Base-by-base conservation (phyloP, 2,329 filamentous ascomycete species). In the Phoma sp. region DNA sequence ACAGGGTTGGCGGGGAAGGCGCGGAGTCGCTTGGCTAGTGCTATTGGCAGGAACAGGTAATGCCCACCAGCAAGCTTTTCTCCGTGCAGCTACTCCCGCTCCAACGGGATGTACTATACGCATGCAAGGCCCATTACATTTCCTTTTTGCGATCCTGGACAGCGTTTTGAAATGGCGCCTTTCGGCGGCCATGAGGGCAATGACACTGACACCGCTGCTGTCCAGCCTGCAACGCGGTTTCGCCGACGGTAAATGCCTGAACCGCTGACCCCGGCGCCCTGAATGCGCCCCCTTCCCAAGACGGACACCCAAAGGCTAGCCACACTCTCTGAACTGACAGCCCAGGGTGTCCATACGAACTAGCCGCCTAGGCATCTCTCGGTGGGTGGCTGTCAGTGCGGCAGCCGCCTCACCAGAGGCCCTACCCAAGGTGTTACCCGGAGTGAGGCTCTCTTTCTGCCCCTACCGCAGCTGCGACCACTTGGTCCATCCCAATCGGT, bases 271-370 rank as follows among this genome's bases (percentile, higher is more conserved):
- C 53, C 43, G 48, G 53, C 47, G 43, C 42, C 7, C 38, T 41
- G 36, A 52, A 46, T 47, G 49, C 42, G 36, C 41, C 42, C 47
- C 48, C 52, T 25, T 47, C 42, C 40, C 36, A 47, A 33, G 38
- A 23, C 33, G 51, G 25, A 52, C 32, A 40, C 42, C 24, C 36
- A 51, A 53, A 36, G 43, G 18, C 49, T 47, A 33, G 49, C 39
- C 41, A 43, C 48, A 30, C 43, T 44, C 43, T 52, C 53, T 45
- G 37, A 40, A 44, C 42, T 67, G 65, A 67, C 64, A 63, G 29
- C 33, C 62, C 50, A 52, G 64, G 62, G 38, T 37, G 41, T 41
- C 62, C 61, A 61, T 61, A 65, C 58, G 49, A 56, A 41, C 58
- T 57, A 60, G 45, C 55, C 53, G 51, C 52, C 48, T 43, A 49